Base-by-base conservation (phyloP, 306 rosid species). In the Casuarina equisetifolia region DNA sequence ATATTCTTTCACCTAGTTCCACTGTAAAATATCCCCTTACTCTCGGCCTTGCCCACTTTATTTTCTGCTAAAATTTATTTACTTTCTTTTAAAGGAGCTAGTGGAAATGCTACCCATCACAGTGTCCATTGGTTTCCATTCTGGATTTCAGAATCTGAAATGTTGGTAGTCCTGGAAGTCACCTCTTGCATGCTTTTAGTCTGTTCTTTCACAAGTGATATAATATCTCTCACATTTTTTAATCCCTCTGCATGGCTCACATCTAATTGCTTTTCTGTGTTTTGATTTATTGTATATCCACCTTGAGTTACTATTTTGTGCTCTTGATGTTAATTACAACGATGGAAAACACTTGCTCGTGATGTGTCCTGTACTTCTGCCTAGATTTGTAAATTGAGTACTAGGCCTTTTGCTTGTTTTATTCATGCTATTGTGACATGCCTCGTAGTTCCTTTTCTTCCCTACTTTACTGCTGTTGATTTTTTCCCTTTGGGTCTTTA, bases 381-480 rank as follows among this genome's bases (percentile, higher is more conserved):
- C 43, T 35, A 43, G 43, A 61, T 15, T 3, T 40, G 25, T 17
- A 68, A 43, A 44, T n/a, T 43, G 35, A n/a, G 72, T 68, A 19
- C 36, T 20, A 17, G 16, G 38, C 52, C 53, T 48, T 70, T 19
- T 70, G 19, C 45, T 52, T 71, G 5, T 25, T 66, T 71, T 76
- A 5, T 66, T 69, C 5, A 35, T 67, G 49, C 20, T 39, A 70
- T 32, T 38, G 17, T 52, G 45, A n/a, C 38, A 4, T 36, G 44
- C 17, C 63, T 57, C 36, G 57, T 19, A 42, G 9, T 58, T 63
- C 6, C 76, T 54, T 36, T 69, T 43, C 7, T 68, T 55, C 42
- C 58, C 73, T 73, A 53, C 77, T 82, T 61, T 57, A 36, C 53
- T 70, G 75, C 74, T 77, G 51, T 6, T 67, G 15, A 35, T 17